Base-by-base conservation (phyloP, 192 early-diverging fungal species). In the Coemansia interrupta region DNA sequence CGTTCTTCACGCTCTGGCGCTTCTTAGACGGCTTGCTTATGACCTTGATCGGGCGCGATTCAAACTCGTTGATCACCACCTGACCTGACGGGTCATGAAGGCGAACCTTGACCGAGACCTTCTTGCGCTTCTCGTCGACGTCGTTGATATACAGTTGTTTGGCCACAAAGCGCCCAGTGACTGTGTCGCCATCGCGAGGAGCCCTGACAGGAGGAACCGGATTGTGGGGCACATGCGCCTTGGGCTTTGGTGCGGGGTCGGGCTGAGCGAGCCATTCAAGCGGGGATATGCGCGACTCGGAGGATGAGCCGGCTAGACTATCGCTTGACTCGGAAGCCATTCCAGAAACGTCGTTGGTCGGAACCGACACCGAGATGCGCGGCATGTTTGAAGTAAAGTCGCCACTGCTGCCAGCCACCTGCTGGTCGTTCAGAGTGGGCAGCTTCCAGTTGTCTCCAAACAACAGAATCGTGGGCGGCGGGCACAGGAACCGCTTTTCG, bases 11-110 rank as follows among this genome's bases (percentile, higher is more conserved):
- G 45, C 87, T 92, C 55, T 92, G 90, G 42, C 89, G 83, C 78
- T 93, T 94, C 76, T 92, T 94, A 42, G 85, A 87, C 2, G 94
- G 93, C 73, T 97, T 96, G 60, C 89, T 91, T 52, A 96, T 94
- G 17, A 94, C 89, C 53, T 90, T 91, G 63, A 96, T 88, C 6
- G 89, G 86, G 39, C 83, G 84, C 41, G 89, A 88, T 18, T 87
- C 82, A 72, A 93, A 87, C 40, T 83, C 83, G 17, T 86, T 85
- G 26, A 88, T 63, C 44, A 78, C 64, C 8, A 86, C 57, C 30
- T 83, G 85, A 24, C 67, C 68, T 8, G 83, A 71, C 18, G 84
- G 84, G 54, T 85, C 79, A 53, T 87, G 82, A 63, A 92, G 75
- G 15, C 87, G 83, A 39, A 92, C 87, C 22, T 86, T 61, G 29